Base-by-base conservation (phyloP, 2,329 filamentous ascomycete genomes). In the Furcasterigmium sp. region DNA sequence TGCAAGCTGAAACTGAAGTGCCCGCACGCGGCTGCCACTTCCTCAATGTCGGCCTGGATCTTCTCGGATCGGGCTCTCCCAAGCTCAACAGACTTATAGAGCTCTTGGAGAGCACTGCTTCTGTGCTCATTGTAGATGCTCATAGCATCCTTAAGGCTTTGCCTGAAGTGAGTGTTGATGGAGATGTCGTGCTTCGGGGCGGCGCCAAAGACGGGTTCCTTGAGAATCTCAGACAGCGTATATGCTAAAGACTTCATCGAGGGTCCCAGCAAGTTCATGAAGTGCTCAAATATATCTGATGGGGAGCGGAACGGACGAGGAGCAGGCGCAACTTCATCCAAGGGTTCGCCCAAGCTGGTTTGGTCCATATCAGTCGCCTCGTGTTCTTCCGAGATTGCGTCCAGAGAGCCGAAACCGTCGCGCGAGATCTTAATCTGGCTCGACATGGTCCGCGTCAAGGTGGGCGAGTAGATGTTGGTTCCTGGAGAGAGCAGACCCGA, bases 211-310 rank as follows among this genome's bases (percentile, higher is more conserved):
- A 91, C 89, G 1, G 94, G 76, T 48, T 95, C 90, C 42, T 88
- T 84, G 8, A 98, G 78, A 9, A 95, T 90, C 58, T 94, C 85
- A 10, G 89, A 88, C 30, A 98, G 66, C 0, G 93, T 97, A 54
- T 86, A 93, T 3, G 89, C 88, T n/a, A 98, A 69, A 0, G 91
- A 96, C 62, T 95, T 95, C 82, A 96, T 95, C 0, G 91, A 93
- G 2, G 93, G 93, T 0, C 93, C 93, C 18, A 98, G 72, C 51
- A 93, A 81, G 17, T 78, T 73, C 46, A 98, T 95, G 62, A 97
- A 98, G 5, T 91, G 75, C 10, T 89, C 82, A 59, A 97, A 97
- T 51, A 97, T 94, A 46, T 95, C 89, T 0, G 85, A 80, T 1
- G 91, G 82, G 2, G 80, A 76, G 29, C 70, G 72, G 45, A 80